These are phyloP conservation scores for Claviceps sp. DNA, from an alignment of 2,329 filamentous ascomycete genomes.

Conservation along the genomic window DNA sequence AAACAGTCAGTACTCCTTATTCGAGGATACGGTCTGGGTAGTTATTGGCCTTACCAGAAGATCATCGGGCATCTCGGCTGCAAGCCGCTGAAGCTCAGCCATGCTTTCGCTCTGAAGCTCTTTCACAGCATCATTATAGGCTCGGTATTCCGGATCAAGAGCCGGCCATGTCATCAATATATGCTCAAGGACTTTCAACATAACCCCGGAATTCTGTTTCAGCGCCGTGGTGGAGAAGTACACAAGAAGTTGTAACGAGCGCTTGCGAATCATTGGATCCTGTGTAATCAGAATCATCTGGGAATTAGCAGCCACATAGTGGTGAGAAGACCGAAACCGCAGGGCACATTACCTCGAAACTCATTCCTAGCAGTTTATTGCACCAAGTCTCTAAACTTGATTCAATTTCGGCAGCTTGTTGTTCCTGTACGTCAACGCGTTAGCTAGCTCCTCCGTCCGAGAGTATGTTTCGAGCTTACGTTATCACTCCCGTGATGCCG, in stretches of 20 bases:
- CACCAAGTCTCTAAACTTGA: constrained; percentile 59
- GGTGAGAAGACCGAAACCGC: neutral
- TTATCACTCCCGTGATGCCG: constrained; percentile 16
- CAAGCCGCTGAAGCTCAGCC: constrained; percentile 76
- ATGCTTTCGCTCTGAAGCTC: constrained; percentile 77
- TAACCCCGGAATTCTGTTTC: constrained; percentile 64
- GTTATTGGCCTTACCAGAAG: constrained; percentile 45
- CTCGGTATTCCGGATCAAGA: constrained; percentile 53
- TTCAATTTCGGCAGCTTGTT: constrained; percentile 46
- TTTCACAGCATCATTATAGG: constrained; percentile 80
- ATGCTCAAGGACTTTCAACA: constrained; percentile 80
- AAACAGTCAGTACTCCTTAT: neutral
- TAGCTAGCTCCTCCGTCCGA: neutral
- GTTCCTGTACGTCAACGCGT: constrained; percentile 15
- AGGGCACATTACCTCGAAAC: constrained; percentile 41
- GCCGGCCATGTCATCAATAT: constrained; percentile 74
- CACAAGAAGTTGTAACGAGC: constrained; percentile 68
- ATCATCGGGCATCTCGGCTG: constrained; percentile 82
- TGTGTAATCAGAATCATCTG: constrained; percentile 13
- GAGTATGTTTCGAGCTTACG: constrained; percentile 12
- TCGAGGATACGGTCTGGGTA: neutral
- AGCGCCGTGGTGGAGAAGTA: constrained; percentile 73
- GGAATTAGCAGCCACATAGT: neutral
- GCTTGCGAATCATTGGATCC: constrained; percentile 73
- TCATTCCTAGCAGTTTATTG: constrained; percentile 53